Base-by-base conservation (phyloP, 2,329 filamentous ascomycete species). In the Trichoderma koningiopsis region DNA sequence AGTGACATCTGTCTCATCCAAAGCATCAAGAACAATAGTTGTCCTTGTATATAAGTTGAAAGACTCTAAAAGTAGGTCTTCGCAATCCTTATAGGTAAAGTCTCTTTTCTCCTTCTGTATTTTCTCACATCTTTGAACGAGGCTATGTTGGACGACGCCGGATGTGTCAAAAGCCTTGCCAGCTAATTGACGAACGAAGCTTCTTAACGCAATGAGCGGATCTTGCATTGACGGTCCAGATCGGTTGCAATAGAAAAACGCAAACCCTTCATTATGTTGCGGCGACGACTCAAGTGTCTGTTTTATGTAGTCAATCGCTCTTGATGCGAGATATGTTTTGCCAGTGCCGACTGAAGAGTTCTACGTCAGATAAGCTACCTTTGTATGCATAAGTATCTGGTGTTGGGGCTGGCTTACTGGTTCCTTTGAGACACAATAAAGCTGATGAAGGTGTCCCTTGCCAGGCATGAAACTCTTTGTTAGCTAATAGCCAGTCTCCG, bases 161-260 rank as follows among this genome's bases (percentile, higher is more conserved):
- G 31, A 5, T 19, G 37, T 33, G 16, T 63, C 40, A 19, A 56
- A 27, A 3, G 56, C 49, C 11, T 60, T 57, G 4, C 64, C 16
- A 19, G 64, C 63, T 5, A 74, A n/a, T 35, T 74, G 72, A 8
- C 72, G 70, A 31, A 72, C 63, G 8, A 71, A 53, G 29, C 72
- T 73, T 49, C 57, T 70, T 2, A 74, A 49, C 13, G 72, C 57
- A 11, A 31, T n/a, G 0, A 68, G 33, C 4, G 71, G 70, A 2
- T 74, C 58, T 58, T 66, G 63, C 31, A 72, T 64, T 4, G 69
- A 62, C 0, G 52, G 6, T 13, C 62, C 71, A 24, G 64, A 71
- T 27, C 70, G 67, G 10, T 70, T 66, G 43, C 72, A 74, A 10
- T 74, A 73, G 8, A 74, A 74, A 40, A 60, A 72, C 0, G 72